Percentiles rank a stretch among this genome's conserved stretches.
phyloP scores from a whole-genome alignment of 805 yeast genomes.

The Lachancea sp. region DNA sequence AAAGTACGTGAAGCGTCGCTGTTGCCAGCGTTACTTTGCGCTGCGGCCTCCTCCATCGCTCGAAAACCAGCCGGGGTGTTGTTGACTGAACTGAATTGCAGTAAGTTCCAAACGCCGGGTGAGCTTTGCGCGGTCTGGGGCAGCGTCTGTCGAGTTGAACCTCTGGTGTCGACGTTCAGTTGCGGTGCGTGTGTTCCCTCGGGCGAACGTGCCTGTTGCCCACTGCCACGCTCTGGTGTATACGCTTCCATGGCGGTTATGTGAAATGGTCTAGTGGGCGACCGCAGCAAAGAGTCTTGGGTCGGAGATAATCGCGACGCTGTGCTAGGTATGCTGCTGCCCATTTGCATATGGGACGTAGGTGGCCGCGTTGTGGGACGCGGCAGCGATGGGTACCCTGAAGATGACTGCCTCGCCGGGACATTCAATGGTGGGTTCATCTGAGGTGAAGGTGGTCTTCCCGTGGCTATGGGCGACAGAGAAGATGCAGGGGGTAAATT shows the following conservation, averaged over 20 bases:
- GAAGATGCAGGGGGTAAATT: conserved; percentile 8
- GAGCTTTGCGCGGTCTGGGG: conserved; percentile 38
- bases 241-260: conserved; percentile 53
- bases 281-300: conserved; percentile 24
- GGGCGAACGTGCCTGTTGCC: conserved; percentile 21
- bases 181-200: conserved; percentile 8
- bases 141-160: conserved; percentile 13
- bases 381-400: conserved; percentile 8
- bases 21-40: neutral
- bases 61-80: conserved; percentile 30
- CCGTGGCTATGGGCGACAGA: conserved; percentile 6
- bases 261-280: conserved; percentile 40
- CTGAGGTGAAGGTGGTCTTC: conserved; percentile 5
- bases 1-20: neutral
- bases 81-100: conserved; percentile 56
- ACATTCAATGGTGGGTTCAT: conserved; percentile 7
- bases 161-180: conserved; percentile 3
- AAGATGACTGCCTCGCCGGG: conserved; percentile 9
- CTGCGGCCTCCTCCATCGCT: conserved; percentile 3
- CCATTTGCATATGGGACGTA: neutral
- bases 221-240: conserved; percentile 54
- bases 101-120: conserved; percentile 91
- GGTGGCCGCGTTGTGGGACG: conserved; percentile 7
- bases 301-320: conserved; percentile 21
- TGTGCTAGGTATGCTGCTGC: conserved; percentile 13